A percentile compares a stretch with the other conserved stretches of the same genome.
Evolutionary conservation across 306 rosid species (phyloP).

Genomic region (Lablab purpureus): DNA sequence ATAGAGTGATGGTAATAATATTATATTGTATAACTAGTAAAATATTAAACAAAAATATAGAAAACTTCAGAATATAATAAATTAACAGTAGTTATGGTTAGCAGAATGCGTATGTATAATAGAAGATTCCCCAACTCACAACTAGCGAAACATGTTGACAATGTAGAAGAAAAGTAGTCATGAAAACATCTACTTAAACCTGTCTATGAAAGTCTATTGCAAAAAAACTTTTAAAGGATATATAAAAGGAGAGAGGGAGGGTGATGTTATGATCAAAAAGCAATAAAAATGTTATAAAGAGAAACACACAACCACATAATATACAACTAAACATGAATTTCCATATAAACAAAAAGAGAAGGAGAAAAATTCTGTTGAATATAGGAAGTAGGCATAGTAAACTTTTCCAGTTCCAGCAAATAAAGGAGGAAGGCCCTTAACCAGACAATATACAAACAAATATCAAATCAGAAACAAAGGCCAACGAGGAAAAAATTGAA

Average conservation of each 20-base stretch:
- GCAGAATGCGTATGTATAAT: conserved; percentile 9
- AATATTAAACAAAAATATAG: conserved; percentile 25
- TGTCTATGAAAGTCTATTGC: conserved; percentile 4
- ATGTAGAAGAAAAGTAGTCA: conserved; percentile 5
- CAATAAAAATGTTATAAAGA: conserved; percentile 1
- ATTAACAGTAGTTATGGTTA: conserved; percentile 19
- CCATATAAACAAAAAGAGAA: conserved; percentile 11
- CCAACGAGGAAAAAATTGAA: conserved; percentile 14
- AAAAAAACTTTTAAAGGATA: conserved; percentile 3
- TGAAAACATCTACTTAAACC: conserved; percentile 18
- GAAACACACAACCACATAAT: conserved; percentile 7
- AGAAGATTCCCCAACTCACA: conserved; percentile 7
- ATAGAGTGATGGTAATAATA: conserved; percentile 24
- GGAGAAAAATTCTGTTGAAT: background rate
- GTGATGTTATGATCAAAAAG: background rate
- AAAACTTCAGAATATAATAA: conserved; percentile 22
- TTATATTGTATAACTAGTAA: conserved; percentile 19
- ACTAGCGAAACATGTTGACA: background rate
- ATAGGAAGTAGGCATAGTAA: conserved; percentile 28
- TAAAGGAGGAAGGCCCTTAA: conserved; percentile 5
- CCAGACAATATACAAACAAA: conserved; percentile 23
- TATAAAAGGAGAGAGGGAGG: background rate
- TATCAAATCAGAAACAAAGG: conserved; percentile 31
- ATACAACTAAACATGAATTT: conserved; percentile 22
- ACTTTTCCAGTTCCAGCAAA: conserved; percentile 28